Conservation (phyloP, 306 rosid genomes). For the Citrullus mucosospermus region DNA sequence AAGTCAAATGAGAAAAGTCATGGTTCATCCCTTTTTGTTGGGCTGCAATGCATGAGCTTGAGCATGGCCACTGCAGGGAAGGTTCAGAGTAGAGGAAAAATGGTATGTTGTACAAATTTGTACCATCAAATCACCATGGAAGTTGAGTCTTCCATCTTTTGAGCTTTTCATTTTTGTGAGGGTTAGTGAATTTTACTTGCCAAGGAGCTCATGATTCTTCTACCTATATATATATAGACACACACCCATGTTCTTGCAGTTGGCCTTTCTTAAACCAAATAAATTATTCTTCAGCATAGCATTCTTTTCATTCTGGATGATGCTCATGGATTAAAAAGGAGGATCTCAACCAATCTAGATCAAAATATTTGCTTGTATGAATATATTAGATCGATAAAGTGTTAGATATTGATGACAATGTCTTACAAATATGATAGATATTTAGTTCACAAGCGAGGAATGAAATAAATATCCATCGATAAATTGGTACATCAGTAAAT, state of each 20-base stretch:
- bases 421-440: no score
- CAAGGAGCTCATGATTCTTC: background rate
- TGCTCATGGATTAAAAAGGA: background rate
- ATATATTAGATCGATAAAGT: background rate
- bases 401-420: background rate
- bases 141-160: background rate
- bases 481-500: no score
- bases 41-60: background rate
- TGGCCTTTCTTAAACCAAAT: background rate
- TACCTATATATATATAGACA: background rate
- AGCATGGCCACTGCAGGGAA: background rate
- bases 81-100: background rate
- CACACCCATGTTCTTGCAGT: background rate
- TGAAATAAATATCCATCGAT: no score
- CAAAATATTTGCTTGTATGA: background rate
- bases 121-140: background rate
- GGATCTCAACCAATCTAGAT: background rate
- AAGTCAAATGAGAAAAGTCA: background rate
- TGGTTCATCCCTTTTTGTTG: constrained; percentile 5
- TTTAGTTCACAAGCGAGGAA: no score
- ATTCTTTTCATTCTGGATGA: background rate
- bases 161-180: background rate
- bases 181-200: background rate
- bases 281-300: background rate
- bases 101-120: background rate